Evolutionary conservation across 768 basidiomycete species (phyloP).

Genomic region (Chalciporus chontae): DNA sequence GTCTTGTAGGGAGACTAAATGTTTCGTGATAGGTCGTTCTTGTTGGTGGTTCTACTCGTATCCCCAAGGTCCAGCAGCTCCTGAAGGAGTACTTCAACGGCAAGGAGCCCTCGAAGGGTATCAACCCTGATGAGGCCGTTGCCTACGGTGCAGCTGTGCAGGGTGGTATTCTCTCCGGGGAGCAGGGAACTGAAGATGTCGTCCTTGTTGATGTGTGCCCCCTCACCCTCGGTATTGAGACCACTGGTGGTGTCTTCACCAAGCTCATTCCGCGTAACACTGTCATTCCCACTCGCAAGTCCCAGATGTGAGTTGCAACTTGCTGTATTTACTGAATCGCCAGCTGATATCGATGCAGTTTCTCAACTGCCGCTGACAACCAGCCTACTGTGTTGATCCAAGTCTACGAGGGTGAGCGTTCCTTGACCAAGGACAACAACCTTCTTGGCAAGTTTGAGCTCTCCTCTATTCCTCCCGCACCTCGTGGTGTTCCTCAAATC

Average conservation of each 20-base stretch:
- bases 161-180: conserved; percentile 96
- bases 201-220: conserved; percentile 97
- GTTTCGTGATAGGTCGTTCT: conserved; percentile 60
- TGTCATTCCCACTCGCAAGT: conserved; percentile 96
- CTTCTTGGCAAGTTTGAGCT: conserved; percentile 96
- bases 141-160: conserved; percentile 99
- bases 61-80: conserved; percentile 98
- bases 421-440: conserved; percentile 98
- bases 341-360: conserved; percentile 32
- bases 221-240: conserved; percentile 98
- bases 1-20: neutral
- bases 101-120: conserved; percentile 96
- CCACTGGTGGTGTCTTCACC: conserved; percentile 96
- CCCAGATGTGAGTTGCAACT: conserved; percentile 63
- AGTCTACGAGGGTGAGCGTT: conserved; percentile 96
- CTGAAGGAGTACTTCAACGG: conserved; percentile 96
- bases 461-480: conserved; percentile 87
- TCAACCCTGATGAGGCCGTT: conserved; percentile 99
- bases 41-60: conserved; percentile 97
- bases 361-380: conserved; percentile 85
- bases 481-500: conserved; percentile 95
- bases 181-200: conserved; percentile 84
- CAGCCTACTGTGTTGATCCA: conserved; percentile 96
- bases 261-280: conserved; percentile 98
- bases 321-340: neutral